These are phyloP conservation scores for Rhododendron vialii DNA, from an alignment of 148 eudicot genomes.

Conservation along the genomic window DNA sequence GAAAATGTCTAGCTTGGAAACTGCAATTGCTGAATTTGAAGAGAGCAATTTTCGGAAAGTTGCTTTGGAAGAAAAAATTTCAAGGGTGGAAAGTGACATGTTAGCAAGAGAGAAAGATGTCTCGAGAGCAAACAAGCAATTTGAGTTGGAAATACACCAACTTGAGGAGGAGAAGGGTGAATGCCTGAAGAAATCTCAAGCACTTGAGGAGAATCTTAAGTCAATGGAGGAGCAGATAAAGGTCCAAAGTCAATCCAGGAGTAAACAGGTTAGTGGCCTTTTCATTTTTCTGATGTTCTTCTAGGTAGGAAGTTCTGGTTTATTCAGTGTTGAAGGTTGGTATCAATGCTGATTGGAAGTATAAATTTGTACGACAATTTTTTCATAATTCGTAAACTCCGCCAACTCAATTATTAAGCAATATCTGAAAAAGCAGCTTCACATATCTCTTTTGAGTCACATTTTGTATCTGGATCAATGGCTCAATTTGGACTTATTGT, in stretches of 20 bases:
- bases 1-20: conserved; percentile 44
- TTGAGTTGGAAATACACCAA: conserved; percentile 45
- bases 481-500: background rate
- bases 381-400: background rate
- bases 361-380: background rate
- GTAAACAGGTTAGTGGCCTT: conserved; percentile 12
- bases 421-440: background rate
- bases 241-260: conserved; percentile 12
- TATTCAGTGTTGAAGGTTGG: conserved; percentile 2
- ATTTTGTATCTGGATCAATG: background rate
- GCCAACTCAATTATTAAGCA: background rate
- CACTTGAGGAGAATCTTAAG: conserved; percentile 39
- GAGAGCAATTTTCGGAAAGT: conserved; percentile 43
- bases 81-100: conserved; percentile 53
- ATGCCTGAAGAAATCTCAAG: conserved; percentile 34
- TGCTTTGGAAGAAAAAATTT: conserved; percentile 57
- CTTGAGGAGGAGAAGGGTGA: conserved; percentile 64
- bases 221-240: conserved; percentile 23
- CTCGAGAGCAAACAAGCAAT: conserved; percentile 49
- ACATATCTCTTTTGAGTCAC: background rate
- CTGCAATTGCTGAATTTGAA: conserved; percentile 53
- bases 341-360: background rate
- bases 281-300: background rate
- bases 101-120: conserved; percentile 45
- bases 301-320: background rate